Conservation (phyloP, 148 eudicot species). For the Hydrangea macrophylla region DNA sequence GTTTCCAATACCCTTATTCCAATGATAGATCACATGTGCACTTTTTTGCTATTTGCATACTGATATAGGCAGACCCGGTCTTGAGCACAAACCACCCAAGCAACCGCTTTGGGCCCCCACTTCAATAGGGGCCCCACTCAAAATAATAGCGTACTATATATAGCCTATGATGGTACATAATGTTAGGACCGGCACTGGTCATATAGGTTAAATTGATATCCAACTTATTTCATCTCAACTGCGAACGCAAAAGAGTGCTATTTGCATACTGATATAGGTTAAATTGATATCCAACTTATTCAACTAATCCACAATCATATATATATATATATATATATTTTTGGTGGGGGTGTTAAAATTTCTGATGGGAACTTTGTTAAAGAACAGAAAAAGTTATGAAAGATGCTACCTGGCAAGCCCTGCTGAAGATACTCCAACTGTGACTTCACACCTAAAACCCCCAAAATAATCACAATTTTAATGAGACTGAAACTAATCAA, state of each 20-base stretch:
- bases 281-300: background rate
- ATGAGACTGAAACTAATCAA: constrained; percentile 1
- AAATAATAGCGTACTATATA: too few relatives aligned
- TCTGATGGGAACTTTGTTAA: background rate
- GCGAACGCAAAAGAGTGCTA: too few relatives aligned
- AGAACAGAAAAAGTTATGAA: background rate
- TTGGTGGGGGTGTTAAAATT: background rate
- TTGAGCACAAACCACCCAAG: too few relatives aligned
- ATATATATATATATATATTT: background rate
- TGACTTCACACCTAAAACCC: constrained; percentile 63
- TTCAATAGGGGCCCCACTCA: too few relatives aligned
- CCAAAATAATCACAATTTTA: background rate
- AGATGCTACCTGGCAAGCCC: constrained; percentile 75
- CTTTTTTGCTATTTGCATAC: background rate
- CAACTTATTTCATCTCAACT: background rate
- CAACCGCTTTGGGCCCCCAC: too few relatives aligned
- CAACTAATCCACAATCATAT: background rate
- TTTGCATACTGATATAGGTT: too few relatives aligned
- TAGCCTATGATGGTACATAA: too few relatives aligned
- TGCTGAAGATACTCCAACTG: constrained; percentile 91
- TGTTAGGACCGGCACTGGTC: too few relatives aligned
- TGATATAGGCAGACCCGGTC: too few relatives aligned
- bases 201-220: background rate
- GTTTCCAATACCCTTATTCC: background rate
- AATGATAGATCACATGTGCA: background rate